phyloP scores from a whole-genome alignment of 192 early-diverging fungal species.

The Lobosporangium transversale region DNA sequence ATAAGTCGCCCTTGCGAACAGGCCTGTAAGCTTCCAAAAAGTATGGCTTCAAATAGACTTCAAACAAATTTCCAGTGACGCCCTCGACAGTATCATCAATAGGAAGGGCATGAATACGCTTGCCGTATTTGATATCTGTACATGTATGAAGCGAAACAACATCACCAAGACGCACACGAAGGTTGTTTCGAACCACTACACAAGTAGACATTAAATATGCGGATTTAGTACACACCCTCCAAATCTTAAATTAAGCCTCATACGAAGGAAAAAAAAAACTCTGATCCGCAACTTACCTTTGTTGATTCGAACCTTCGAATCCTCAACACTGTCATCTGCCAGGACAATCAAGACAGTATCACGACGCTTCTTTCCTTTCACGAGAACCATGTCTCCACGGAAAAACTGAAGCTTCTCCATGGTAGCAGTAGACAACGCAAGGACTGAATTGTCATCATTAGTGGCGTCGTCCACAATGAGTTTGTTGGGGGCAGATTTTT shows the following conservation, averaged over 20 bases:
- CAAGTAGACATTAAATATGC: no score
- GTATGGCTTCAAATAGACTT: constrained; percentile 98
- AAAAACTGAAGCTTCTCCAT: constrained; percentile 94
- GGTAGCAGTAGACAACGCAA: constrained; percentile 87
- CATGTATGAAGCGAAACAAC: constrained; percentile 95
- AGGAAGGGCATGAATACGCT: constrained; percentile 95
- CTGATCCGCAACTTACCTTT: constrained; percentile 78
- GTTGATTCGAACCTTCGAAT: constrained; percentile 94
- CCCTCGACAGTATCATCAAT: constrained; percentile 99
- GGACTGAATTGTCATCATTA: constrained; percentile 98
- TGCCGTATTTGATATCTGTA: constrained; percentile 97
- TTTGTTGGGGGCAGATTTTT: constrained; percentile 98
- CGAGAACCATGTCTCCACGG: constrained; percentile 93
- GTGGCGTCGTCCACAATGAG: constrained; percentile 97
- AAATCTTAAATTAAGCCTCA: no score
- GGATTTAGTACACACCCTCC: no score
- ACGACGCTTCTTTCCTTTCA: constrained; percentile 98
- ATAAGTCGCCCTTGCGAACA: constrained; percentile 93
- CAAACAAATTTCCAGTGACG: constrained; percentile 96
- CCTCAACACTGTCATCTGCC: constrained; percentile 90
- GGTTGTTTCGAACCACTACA: constrained; percentile 91
- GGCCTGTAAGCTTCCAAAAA: constrained; percentile 98
- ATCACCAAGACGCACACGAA: constrained; percentile 95
- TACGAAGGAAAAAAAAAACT: no score
- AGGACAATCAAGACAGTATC: constrained; percentile 97